Evolutionary conservation across 768 basidiomycete species (phyloP).

Genomic region (Boletus eberwhitei): DNA sequence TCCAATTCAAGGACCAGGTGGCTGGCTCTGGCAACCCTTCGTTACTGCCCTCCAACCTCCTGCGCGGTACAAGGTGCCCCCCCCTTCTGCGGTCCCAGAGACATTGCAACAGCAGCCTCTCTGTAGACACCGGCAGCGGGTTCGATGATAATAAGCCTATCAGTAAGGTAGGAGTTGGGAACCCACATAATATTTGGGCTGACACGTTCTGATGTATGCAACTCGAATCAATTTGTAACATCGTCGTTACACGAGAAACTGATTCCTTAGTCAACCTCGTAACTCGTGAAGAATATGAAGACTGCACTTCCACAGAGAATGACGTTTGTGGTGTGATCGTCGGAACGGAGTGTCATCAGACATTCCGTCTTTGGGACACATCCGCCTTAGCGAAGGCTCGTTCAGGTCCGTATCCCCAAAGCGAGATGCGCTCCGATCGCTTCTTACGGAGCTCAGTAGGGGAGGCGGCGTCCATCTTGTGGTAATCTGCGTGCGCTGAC

Average conservation of each 20-base stretch:
- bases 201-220: constrained; percentile 3
- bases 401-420: constrained; percentile 22
- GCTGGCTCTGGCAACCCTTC: too few relatives aligned
- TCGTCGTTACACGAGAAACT: constrained; percentile 28
- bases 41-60: neutral
- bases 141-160: constrained; percentile 6
- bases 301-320: constrained; percentile 20
- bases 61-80: neutral
- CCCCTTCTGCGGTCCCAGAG: neutral
- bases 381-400: constrained; percentile 28
- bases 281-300: constrained; percentile 19
- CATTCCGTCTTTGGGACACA: constrained; percentile 32
- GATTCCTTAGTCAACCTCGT: constrained; percentile 32
- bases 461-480: constrained; percentile 24
- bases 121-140: neutral
- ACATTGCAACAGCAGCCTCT: neutral
- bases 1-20: too few relatives aligned
- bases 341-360: constrained; percentile 18
- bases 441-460: constrained; percentile 19
- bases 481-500: constrained; percentile 27
- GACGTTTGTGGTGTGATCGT: constrained; percentile 24
- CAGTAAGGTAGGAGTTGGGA: neutral
- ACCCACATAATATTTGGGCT: neutral
- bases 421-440: constrained; percentile 24
- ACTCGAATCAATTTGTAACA: constrained; percentile 22